Evolutionary conservation across 331 rosid genomes (phyloP).

Genomic region (Quercus lobata): DNA sequence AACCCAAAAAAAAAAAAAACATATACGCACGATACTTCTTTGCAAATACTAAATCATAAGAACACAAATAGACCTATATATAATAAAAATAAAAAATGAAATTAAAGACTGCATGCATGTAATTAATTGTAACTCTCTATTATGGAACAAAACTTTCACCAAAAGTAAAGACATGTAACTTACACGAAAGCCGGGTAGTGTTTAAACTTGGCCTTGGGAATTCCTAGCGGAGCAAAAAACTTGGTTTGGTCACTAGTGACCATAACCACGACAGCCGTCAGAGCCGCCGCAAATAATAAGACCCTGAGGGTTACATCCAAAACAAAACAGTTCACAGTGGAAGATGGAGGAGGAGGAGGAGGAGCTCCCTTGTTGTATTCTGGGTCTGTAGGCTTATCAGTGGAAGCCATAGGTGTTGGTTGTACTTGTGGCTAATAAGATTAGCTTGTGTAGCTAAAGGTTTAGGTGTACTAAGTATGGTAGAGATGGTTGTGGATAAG

Average conservation of each 20-base stretch:
- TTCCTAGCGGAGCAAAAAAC: neutral
- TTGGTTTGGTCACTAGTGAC: constrained; percentile 72
- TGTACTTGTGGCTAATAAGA: neutral
- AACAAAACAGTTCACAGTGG: constrained; percentile 14
- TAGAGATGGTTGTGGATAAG: constrained; percentile 10
- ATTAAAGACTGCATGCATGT: neutral
- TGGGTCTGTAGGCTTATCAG: constrained; percentile 39
- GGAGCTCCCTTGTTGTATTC: constrained; percentile 30
- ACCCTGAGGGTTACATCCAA: constrained; percentile 49
- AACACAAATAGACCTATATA: too few species aligned
- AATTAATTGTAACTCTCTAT: neutral
- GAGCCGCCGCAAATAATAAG: constrained; percentile 60
- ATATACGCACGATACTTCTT: too few species aligned
- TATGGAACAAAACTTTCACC: too few species aligned
- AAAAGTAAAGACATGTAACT: constrained; percentile 11
- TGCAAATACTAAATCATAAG: too few species aligned
- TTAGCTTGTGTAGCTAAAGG: neutral
- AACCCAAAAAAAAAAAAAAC: too few species aligned
- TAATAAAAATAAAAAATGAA: neutral
- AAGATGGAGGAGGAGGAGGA: neutral
- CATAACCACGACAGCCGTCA: constrained; percentile 50
- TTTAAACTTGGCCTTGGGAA: constrained; percentile 44
- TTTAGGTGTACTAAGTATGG: neutral
- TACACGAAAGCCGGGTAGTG: constrained; percentile 78
- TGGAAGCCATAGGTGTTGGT: constrained; percentile 49